Evolutionary conservation across 1,284 basidiomycete genomes (phyloP).

Genomic region (Sporisorium exsertum): DNA sequence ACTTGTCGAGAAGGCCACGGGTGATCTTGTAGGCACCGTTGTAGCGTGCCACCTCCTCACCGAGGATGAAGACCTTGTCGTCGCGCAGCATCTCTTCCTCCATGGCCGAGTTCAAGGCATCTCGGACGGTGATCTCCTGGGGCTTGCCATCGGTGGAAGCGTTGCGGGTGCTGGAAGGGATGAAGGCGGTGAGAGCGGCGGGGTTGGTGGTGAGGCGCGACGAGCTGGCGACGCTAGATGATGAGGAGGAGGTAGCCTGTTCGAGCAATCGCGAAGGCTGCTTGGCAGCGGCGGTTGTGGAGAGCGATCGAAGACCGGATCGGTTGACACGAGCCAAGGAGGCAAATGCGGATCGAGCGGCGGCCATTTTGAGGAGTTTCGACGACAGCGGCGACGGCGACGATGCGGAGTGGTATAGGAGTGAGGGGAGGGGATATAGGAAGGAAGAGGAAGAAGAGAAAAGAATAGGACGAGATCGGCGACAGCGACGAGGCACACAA

Average conservation of each 20-base stretch:
- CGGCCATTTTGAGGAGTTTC: conserved; percentile 30
- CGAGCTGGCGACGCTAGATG: conserved; percentile 41
- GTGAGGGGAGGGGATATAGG: conserved; percentile 6
- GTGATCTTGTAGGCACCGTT: conserved; percentile 95
- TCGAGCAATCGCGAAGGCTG: conserved; percentile 48
- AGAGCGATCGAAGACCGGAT: conserved; percentile 35
- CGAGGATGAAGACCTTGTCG: conserved; percentile 92
- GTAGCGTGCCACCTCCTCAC: conserved; percentile 98
- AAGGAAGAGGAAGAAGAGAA: neutral
- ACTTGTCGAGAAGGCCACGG: conserved; percentile 96
- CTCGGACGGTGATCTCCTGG: conserved; percentile 92
- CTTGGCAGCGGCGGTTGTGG: conserved; percentile 41
- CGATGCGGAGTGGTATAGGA: neutral
- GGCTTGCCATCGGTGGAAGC: conserved; percentile 56
- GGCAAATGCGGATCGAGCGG: conserved; percentile 49
- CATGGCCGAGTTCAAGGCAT: conserved; percentile 97
- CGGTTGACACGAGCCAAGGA: conserved; percentile 47
- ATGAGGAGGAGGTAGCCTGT: conserved; percentile 17
- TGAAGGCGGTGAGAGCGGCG: conserved; percentile 46
- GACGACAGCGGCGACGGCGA: conserved; percentile 7
- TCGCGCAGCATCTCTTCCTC: conserved; percentile 99
- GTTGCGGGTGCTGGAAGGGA: conserved; percentile 51
- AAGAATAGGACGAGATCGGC: conserved; percentile 2
- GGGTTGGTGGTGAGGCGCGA: conserved; percentile 50
- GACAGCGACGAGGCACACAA: neutral